Evolutionary conservation across 352 stramenopile genomes (phyloP).

Genomic region (Ophiocytium majus): DNA sequence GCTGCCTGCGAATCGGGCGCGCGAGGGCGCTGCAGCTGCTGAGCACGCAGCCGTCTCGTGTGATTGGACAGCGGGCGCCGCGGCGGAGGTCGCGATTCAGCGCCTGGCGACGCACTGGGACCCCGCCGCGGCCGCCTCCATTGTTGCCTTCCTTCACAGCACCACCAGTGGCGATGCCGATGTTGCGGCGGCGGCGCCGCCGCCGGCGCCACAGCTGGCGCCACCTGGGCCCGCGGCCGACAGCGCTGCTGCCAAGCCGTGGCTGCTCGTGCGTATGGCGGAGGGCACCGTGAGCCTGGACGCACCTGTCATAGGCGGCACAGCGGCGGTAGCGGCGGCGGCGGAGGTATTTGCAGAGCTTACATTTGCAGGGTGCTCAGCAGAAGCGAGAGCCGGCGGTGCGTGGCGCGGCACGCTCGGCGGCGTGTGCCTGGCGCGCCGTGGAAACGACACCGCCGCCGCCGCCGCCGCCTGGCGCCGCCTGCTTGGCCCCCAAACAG

Average conservation of each 20-base stretch:
- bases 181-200: background rate
- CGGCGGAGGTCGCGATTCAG: background rate
- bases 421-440: no score
- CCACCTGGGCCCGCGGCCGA: background rate
- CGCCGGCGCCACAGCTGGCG: background rate
- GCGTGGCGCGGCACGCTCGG: no score
- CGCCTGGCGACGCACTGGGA: background rate
- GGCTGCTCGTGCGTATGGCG: background rate
- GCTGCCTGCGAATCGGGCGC: no score
- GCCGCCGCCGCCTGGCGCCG: no score
- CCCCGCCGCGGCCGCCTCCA: background rate
- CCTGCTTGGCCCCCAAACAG: background rate
- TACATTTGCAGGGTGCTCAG: no score
- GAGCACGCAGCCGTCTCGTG: background rate
- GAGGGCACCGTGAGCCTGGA: no score
- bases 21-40: no score
- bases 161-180: background rate
- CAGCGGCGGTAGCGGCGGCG: no score
- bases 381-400: no score
- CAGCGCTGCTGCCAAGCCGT: background rate
- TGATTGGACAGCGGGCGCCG: background rate
- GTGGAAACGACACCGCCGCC: no score
- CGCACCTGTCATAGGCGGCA: no score
- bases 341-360: no score
- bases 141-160: background rate